A percentile compares a stretch with the other conserved stretches of the same genome.
phyloP scores from a whole-genome alignment of 1,139 yeast species.

The Spathaspora jeffriesii region DNA sequence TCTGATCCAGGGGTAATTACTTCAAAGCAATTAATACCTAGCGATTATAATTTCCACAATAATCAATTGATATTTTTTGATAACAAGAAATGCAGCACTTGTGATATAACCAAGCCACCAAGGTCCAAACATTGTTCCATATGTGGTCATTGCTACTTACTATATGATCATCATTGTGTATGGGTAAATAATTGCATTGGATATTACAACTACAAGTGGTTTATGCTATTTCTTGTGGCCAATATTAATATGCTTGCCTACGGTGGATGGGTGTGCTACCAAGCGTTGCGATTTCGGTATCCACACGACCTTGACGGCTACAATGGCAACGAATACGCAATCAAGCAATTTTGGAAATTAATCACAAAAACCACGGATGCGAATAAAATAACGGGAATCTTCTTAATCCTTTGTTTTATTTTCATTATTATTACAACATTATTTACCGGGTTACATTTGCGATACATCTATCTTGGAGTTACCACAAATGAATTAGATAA shows the following conservation, averaged over 20 bases:
- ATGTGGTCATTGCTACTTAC: constrained; percentile 66
- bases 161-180: constrained; percentile 92
- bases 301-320: not conserved
- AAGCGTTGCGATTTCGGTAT: constrained; percentile 20
- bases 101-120: constrained; percentile 74
- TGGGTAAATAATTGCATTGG: constrained; percentile 96
- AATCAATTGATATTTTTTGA: constrained; percentile 65
- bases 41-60: constrained; percentile 7
- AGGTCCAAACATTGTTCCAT: constrained; percentile 86
- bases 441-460: constrained; percentile 63
- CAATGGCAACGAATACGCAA: not conserved
- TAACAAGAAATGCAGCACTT: constrained; percentile 49
- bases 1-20: constrained; percentile 56
- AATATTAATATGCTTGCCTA: constrained; percentile 60
- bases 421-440: constrained; percentile 54
- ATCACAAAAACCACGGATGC: constrained; percentile 27
- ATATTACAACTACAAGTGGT: constrained; percentile 70
- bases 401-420: constrained; percentile 52
- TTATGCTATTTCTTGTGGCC: constrained; percentile 58
- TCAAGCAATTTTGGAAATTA: constrained; percentile 21
- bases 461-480: constrained; percentile 72
- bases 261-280: constrained; percentile 52
- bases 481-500: constrained; percentile 90
- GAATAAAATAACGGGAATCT: constrained; percentile 50
- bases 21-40: constrained; percentile 15